Conservation (phyloP, 1,139 yeast genomes). For the Chernovozyma aurita region DNA sequence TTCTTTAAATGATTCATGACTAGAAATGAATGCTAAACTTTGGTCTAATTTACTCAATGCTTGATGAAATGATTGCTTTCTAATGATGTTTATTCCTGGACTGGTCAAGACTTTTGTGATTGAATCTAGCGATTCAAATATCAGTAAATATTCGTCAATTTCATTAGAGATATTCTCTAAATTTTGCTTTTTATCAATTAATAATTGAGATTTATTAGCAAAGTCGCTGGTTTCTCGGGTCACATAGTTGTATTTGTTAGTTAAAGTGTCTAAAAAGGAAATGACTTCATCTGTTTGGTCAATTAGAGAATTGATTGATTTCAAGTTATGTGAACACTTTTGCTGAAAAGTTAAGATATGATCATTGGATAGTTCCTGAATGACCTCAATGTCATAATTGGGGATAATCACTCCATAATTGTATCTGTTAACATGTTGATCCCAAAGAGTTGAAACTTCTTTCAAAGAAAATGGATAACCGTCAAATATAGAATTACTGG, state of each 20-base stretch:
- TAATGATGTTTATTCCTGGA: conserved; percentile 65
- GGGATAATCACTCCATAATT: conserved; percentile 35
- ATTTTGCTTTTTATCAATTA: conserved; percentile 48
- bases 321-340: conserved; percentile 30
- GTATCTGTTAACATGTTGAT: conserved; percentile 26
- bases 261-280: conserved; percentile 37
- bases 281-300: conserved; percentile 39
- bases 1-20: conserved; percentile 56
- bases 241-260: conserved; percentile 51
- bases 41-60: conserved; percentile 61
- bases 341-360: conserved; percentile 37
- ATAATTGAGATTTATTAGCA: conserved; percentile 51
- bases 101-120: conserved; percentile 67
- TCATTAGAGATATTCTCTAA: conserved; percentile 43
- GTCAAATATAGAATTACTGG: conserved; percentile 8
- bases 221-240: conserved; percentile 59
- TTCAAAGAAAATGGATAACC: conserved; percentile 33
- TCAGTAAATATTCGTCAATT: conserved; percentile 48
- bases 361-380: conserved; percentile 28
- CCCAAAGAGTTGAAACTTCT: conserved; percentile 34
- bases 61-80: conserved; percentile 48
- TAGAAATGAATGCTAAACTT: conserved; percentile 30
- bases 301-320: conserved; percentile 33
- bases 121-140: conserved; percentile 67
- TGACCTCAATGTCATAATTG: conserved; percentile 24